Base-by-base conservation (phyloP, 768 basidiomycete species). In the Russula dissimulans region DNA sequence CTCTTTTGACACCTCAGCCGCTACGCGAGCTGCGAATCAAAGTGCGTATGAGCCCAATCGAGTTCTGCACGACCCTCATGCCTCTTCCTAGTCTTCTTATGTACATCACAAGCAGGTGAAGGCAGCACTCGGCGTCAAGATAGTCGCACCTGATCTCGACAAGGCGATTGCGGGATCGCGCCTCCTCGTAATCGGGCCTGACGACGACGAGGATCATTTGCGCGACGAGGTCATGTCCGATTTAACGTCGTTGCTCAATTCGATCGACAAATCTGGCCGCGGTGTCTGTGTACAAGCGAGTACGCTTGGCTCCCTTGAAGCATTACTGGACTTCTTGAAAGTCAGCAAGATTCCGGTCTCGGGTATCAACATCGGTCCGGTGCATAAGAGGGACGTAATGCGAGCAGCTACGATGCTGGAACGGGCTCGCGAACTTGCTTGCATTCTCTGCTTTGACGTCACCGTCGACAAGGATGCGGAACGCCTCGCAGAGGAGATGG, bases 201-300 rank as follows among this genome's bases (percentile, higher is more conserved):
- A 98, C 67, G 95, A 98, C 65, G 95, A 98, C 65, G 95, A 97
- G 69, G 95, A 97, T 51, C 93, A 93, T 42, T 75, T 97, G 36
- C 86, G 85, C 70, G 94, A 97, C 54, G 92, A 97, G 73, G 85
- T 98, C 67, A 97, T 98, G 95, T 86, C 91, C 15, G 97, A 98
- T 71, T 77, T 99, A 38, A 92, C 91, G 12, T 83, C 87, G 7
- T 76, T 99, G 46, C 77, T 92, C 58, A 87, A 89, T 67, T 94
- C 85, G 66, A 89, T 97, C 69, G 93, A 95, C 76, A 95, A 93
- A 73, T 88, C 88, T 5, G 95, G 94, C n/a, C 85, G 86, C 34
- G 97, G 97, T 64, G 95, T 99, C 60, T 97, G 91, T 67, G 97
- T 99, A 11, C 97, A 98, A 71, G 92, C 97, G 5, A 94, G 91